phyloP scores from a whole-genome alignment of 768 basidiomycete species.

The Leccinum subgranulosum region DNA sequence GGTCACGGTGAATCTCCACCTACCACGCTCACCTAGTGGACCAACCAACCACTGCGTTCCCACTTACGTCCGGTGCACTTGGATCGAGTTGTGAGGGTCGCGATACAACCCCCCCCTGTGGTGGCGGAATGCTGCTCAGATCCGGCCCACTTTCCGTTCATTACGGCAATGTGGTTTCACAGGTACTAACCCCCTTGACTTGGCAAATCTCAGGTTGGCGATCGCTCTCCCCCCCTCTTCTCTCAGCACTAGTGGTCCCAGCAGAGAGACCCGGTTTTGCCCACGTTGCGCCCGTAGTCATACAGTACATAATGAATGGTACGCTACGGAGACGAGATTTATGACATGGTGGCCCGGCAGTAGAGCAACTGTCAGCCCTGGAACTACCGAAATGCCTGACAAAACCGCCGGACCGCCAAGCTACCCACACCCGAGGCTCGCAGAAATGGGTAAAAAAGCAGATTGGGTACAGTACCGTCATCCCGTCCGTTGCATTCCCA shows the following conservation, averaged over 20 bases:
- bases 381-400: constrained; percentile 7
- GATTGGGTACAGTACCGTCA: neutral
- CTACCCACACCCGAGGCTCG: constrained; percentile 5
- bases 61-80: constrained; percentile 15
- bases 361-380: constrained; percentile 4
- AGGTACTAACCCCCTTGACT: neutral
- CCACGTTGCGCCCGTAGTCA: neutral
- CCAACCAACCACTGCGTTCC: neutral
- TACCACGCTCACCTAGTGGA: neutral
- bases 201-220: constrained; percentile 22
- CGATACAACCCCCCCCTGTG: constrained; percentile 5
- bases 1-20: constrained; percentile 4
- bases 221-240: constrained; percentile 14
- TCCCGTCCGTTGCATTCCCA: neutral
- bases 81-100: constrained; percentile 4
- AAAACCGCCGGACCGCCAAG: constrained; percentile 18
- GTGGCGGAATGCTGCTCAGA: constrained; percentile 20
- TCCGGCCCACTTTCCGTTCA: constrained; percentile 10
- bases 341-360: neutral
- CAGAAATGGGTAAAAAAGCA: constrained; percentile 12
- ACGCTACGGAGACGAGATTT: neutral
- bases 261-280: neutral
- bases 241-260: neutral
- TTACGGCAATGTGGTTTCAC: constrained; percentile 27
- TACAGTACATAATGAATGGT: constrained; percentile 15